phyloP scores from a whole-genome alignment of 768 basidiomycete genomes.

The Russula ochroleuca region DNA sequence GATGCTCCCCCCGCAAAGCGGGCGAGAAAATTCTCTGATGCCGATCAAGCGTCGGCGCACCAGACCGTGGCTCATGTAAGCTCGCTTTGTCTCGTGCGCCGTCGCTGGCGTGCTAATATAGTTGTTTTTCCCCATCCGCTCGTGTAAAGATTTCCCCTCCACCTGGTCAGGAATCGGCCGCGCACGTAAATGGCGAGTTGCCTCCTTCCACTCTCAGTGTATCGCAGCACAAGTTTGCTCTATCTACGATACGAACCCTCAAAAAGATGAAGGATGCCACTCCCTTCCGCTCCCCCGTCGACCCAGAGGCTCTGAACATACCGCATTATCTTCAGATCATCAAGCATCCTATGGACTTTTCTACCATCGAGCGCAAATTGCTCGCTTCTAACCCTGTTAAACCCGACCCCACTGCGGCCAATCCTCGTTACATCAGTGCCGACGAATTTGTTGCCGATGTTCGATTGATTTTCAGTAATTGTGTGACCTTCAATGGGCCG shows the following conservation, averaged over 20 bases:
- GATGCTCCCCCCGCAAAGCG: constrained; percentile 78
- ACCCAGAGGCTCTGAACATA: constrained; percentile 73
- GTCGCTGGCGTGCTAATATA: constrained; percentile 54
- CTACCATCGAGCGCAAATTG: constrained; percentile 88
- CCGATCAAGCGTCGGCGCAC: constrained; percentile 63
- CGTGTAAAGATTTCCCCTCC: constrained; percentile 24
- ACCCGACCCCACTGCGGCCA: constrained; percentile 61
- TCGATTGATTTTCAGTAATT: constrained; percentile 84
- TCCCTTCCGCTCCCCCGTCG: constrained; percentile 86
- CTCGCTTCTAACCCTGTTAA: constrained; percentile 72
- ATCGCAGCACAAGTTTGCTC: constrained; percentile 75
- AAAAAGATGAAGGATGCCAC: constrained; percentile 82
- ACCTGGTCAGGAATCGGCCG: constrained; percentile 18
- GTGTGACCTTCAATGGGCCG: constrained; percentile 87
- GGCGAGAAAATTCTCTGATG: constrained; percentile 69
- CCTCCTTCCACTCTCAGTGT: constrained; percentile 51
- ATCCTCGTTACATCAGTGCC: constrained; percentile 71
- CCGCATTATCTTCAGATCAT: constrained; percentile 88
- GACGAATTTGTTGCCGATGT: constrained; percentile 86
- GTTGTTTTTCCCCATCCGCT: constrained; percentile 34
- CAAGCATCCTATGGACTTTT: constrained; percentile 90
- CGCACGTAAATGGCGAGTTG: constrained; percentile 28
- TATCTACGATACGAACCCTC: constrained; percentile 70
- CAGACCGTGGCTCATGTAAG: constrained; percentile 72
- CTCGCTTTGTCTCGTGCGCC: constrained; percentile 46